Percentiles rank a stretch among this genome's conserved stretches.
phyloP scores from a whole-genome alignment of 2,329 filamentous ascomycete genomes.

The Neopestalotiopsis clavispora region DNA sequence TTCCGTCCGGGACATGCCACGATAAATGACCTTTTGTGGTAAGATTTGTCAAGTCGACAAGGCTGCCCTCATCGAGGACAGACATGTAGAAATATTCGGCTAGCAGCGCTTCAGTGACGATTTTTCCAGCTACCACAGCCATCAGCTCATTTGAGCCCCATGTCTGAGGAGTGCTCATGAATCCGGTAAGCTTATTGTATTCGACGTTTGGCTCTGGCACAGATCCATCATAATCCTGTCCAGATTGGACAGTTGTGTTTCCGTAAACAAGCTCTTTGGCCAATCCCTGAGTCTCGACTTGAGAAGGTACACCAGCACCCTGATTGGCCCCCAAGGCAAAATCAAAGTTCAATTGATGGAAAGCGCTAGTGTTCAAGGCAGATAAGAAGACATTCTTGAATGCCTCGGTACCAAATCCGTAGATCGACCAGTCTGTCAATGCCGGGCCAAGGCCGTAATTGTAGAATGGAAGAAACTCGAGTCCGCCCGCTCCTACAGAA shows the following conservation, averaged over 20 bases:
- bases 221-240: slow-evolving; percentile 12
- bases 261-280: slow-evolving; percentile 27
- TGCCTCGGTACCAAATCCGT: slow-evolving; percentile 44
- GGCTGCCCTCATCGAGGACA: slow-evolving; percentile 18
- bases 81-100: slow-evolving; percentile 8
- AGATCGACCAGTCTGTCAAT: slow-evolving; percentile 36
- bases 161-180: slow-evolving; percentile 26
- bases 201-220: slow-evolving; percentile 22
- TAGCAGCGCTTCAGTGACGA: slow-evolving; percentile 3
- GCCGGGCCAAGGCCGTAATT: slow-evolving; percentile 30
- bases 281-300: slow-evolving; percentile 22
- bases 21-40: slow-evolving; percentile 12
- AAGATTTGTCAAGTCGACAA: slow-evolving; percentile 23
- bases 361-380: slow-evolving; percentile 21
- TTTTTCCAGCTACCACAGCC: slow-evolving; percentile 25
- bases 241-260: slow-evolving; percentile 11
- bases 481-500: slow-evolving; percentile 27
- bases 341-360: slow-evolving; percentile 25
- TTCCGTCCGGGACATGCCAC: slow-evolving; percentile 22
- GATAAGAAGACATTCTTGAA: slow-evolving; percentile 26
- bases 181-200: slow-evolving; percentile 25
- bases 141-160: slow-evolving; percentile 28
- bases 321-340: slow-evolving; percentile 30
- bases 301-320: slow-evolving; percentile 28
- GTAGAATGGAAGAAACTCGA: slow-evolving; percentile 32